Percentiles rank a stretch among this genome's conserved stretches.
phyloP scores from a whole-genome alignment of 331 rosid genomes.

The Phaseolus coccineus region DNA sequence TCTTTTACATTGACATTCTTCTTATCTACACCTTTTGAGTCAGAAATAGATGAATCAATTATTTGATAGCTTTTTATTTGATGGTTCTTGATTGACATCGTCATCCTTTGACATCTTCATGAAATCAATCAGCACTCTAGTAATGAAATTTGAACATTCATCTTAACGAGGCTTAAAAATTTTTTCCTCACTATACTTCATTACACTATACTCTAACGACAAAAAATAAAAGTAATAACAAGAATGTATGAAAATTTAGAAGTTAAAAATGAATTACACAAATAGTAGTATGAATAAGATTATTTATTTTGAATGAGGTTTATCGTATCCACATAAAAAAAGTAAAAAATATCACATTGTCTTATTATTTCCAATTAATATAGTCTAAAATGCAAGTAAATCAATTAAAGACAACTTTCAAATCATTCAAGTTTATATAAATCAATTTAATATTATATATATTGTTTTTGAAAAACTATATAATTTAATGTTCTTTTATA shows the following conservation, averaged over 20 bases:
- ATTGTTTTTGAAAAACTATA: too few species aligned
- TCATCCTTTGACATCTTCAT: not conserved
- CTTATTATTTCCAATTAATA: too few species aligned
- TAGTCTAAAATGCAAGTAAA: too few species aligned
- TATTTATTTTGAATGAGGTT: not conserved
- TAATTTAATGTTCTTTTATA: too few species aligned
- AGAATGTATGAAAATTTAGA: not conserved
- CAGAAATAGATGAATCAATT: not conserved
- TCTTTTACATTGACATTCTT: conserved; percentile 15
- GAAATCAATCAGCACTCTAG: fast-evolving
- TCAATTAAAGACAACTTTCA: too few species aligned
- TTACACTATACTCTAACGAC: not conserved
- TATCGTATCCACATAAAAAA: not conserved
- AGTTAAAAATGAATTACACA: not conserved
- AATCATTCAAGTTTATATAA: too few species aligned
- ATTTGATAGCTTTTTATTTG: not conserved
- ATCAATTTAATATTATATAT: too few species aligned
- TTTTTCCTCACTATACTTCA: not conserved
- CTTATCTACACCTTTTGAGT: not conserved
- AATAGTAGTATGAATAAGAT: not conserved
- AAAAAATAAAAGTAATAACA: too few species aligned
- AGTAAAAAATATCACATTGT: too few species aligned
- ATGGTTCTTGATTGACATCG: not conserved
- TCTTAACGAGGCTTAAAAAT: not conserved
- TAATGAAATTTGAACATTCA: not conserved